These are phyloP conservation scores for Cytospora piceae DNA, from an alignment of 2,329 filamentous ascomycete genomes.

Conservation along the genomic window DNA sequence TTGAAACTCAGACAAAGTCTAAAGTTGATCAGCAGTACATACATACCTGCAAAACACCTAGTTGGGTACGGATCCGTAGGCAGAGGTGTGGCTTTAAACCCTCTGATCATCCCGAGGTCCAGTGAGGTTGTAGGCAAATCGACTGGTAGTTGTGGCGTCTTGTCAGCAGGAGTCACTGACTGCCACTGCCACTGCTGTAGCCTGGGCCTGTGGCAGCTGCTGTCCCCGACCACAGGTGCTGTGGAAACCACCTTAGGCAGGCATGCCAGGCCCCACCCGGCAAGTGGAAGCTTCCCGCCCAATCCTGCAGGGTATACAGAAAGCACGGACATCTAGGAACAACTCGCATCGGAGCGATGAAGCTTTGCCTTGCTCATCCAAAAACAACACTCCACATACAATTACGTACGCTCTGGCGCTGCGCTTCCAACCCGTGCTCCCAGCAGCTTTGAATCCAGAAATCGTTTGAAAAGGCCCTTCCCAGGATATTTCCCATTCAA, in stretches of 20 bases:
- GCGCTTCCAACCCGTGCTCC: slow-evolving; percentile 20
- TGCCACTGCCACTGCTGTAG: background rate
- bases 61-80: background rate
- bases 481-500: background rate
- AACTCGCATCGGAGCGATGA: background rate
- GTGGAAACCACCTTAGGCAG: background rate
- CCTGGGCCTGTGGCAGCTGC: background rate
- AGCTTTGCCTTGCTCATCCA: slow-evolving; percentile 14
- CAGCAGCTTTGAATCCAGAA: slow-evolving; percentile 1
- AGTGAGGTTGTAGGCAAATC: slow-evolving; percentile 1
- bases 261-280: slow-evolving; percentile 1
- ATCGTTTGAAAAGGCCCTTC: background rate
- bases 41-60: background rate
- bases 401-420: slow-evolving; percentile 28
- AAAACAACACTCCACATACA: slow-evolving; percentile 23
- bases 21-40: background rate
- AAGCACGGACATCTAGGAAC: background rate
- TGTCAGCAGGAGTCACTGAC: background rate
- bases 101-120: background rate
- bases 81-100: slow-evolving; percentile 1
- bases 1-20: background rate
- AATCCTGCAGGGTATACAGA: slow-evolving; percentile 1
- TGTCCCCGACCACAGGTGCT: background rate
- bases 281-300: slow-evolving; percentile 1
- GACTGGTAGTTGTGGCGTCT: background rate